These are phyloP conservation scores for Taiozyma sp. DNA, from an alignment of 1,139 yeast species.

Conservation along the genomic window DNA sequence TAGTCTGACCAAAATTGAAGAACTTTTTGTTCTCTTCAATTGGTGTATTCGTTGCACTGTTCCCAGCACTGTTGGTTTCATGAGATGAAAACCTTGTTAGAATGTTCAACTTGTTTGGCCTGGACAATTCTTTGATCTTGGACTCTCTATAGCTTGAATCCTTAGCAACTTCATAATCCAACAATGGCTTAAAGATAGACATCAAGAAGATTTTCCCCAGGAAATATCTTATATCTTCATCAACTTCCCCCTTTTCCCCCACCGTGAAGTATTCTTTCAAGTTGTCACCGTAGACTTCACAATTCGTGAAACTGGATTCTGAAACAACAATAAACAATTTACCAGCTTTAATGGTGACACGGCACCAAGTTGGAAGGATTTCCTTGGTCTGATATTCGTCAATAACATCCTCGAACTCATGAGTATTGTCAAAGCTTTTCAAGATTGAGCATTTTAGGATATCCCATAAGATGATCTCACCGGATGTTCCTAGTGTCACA, in stretches of 20 bases:
- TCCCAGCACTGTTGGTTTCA: constrained; percentile 15
- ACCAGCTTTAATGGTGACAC: constrained; percentile 82
- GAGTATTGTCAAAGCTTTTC: constrained; percentile 32
- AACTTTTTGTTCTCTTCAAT: constrained; percentile 6
- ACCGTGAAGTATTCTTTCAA: constrained; percentile 35
- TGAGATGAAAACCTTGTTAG: constrained; percentile 16
- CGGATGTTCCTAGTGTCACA: constrained; percentile 71
- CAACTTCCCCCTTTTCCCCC: constrained; percentile 19
- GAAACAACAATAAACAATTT: constrained; percentile 65
- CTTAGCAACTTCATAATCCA: constrained; percentile 41
- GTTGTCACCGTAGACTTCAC: constrained; percentile 83
- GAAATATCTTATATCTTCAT: constrained; percentile 46
- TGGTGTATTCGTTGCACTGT: constrained; percentile 4
- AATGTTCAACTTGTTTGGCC: constrained; percentile 11
- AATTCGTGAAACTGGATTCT: constrained; percentile 48
- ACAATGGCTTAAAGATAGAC: constrained; percentile 51
- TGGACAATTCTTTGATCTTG: constrained; percentile 15
- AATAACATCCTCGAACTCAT: constrained; percentile 60
- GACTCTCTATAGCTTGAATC: constrained; percentile 30
- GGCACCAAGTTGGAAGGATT: constrained; percentile 85
- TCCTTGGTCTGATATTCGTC: constrained; percentile 63
- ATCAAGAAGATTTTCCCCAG: constrained; percentile 53
- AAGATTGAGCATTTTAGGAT: constrained; percentile 57
- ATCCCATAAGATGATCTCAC: constrained; percentile 77
- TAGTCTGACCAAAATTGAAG: constrained; percentile 1